Percentiles rank a stretch among this genome's conserved stretches.
Conservation (phyloP, 2,329 filamentous ascomycete species). For the Aspergillus vadensis region DNA sequence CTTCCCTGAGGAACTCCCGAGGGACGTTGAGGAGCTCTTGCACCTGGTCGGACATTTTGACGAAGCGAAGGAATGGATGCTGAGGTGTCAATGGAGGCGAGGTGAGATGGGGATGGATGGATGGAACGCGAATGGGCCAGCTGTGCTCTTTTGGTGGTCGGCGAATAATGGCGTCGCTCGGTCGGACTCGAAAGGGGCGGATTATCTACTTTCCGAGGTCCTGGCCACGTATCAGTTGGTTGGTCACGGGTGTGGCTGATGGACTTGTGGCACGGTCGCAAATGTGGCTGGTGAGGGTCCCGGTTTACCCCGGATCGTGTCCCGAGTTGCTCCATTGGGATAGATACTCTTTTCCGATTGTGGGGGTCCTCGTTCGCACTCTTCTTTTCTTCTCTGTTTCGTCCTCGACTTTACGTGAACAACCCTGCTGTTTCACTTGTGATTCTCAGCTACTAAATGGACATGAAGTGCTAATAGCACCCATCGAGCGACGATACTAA, state of each 20-base stretch:
- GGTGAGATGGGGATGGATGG: background rate
- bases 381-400: no score
- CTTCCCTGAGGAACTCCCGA: conserved; percentile 26
- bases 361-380: no score
- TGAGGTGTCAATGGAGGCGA: conserved; percentile 2
- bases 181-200: conserved; percentile 1
- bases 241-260: background rate
- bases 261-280: background rate
- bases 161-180: conserved; percentile 1
- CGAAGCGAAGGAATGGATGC: background rate
- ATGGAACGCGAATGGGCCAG: conserved; percentile 8
- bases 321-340: background rate
- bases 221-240: conserved; percentile 7
- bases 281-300: background rate
- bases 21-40: conserved; percentile 28
- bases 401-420: no score
- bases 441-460: no score
- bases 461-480: no score
- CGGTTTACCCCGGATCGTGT: background rate
- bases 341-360: background rate
- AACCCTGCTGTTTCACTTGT: no score
- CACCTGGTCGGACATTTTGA: conserved; percentile 27
- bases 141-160: conserved; percentile 8
- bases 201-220: background rate
- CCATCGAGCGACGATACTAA: no score